Evolutionary conservation across 139 green algal species (phyloP), one percentile per base, ranked within the genome.

Genomic region (Chlamydomonas incerta): DNA sequence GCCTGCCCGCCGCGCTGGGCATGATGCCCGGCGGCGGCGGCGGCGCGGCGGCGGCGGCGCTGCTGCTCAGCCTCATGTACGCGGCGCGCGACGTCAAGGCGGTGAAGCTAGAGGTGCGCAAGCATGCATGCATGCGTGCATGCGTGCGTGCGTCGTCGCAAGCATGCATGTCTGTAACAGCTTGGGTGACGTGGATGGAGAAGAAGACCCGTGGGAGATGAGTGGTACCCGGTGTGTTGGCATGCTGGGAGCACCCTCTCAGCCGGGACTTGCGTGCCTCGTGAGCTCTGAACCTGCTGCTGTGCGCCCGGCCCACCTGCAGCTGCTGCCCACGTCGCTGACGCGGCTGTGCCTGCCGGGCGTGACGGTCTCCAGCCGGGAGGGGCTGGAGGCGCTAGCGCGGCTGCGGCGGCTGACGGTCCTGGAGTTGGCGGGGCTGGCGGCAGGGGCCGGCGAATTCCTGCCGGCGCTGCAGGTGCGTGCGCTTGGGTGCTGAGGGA

Each of bases 41-140:
- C 34, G 57, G 57, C 11, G 58, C 26, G 5, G 74, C 37, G 13
- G 75, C 75, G 23, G 75, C 75, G 28, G 58, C 60, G 75, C 58
- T 82, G 60, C 35, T 82, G 1, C 60, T 82, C 62, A 41, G 60
- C 37, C 75, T 72, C 60, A 82, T 82, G 75, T 72, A 82, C 35
- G 75, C 75, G 0, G 15, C 60, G 14, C 24, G 75, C 0, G 75
- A 82, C 75, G 75, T 82, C 13, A 24, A 37, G 35, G 62, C 75
- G 60, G 41, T 82, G 17, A 28, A 29, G 58, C 60, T 62, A 0
- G 37, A 82, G 75, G 75, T 82, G 23, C 1, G 74, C 3, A 47
- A 23, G 26, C 14, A 23, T 9, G 65, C 31, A 26, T 34, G 13
- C 26, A 33, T n/a, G n/a, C n/a, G n/a, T n/a, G n/a, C n/a, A n/a